Base-by-base conservation (phyloP, 352 stramenopile species). In the Lagenidium giganteum region DNA sequence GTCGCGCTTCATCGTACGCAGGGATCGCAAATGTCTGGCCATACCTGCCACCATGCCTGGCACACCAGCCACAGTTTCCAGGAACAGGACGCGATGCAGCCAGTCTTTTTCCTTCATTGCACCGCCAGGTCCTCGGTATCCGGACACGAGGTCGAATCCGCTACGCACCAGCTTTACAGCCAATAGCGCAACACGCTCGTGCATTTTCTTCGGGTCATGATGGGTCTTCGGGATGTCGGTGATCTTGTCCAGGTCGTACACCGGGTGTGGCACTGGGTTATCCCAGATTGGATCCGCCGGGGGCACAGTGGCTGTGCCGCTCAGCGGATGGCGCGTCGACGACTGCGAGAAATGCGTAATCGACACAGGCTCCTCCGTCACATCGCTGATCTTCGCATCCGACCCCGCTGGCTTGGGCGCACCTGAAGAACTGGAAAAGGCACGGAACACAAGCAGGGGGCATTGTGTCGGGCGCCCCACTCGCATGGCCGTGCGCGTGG, bases 1-100 rank as follows among this genome's bases (percentile, higher is more conserved):
- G 60, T 95, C 87, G 17, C 74, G 61, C 25, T 68, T 46, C 62
- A 96, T 86, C 9, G 61, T 71, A 5, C 82, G 76, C 1, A 96
- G 45, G 14, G 76, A 91, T 2, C 61, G 65, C 30, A 96, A 76
- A 40, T 96, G 83, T 5, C 67, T 63, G 4, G 62, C 40, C 55
- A 77, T 77, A 13, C 60, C 68, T 4, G 52, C 74, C 16, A 87
- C 75, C 56, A 92, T 85, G 9, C 72, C 77, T 1, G 73, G 70
- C 0, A 87, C 72, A 8, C 67, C 65, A 3, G 76, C 74, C 5
- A 93, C 52, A 0, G 80, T 85, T 52, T 93, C 83, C 5, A 94
- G 65, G 42, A 93, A 78, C 17, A 94, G 60, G 26, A 66, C 64
- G n/a, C 82, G 72, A 45, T 80, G 51, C 16, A 90, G 56, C 74